Conservation (phyloP, 2,329 filamentous ascomycete genomes). For the Botryotinia convoluta region DNA sequence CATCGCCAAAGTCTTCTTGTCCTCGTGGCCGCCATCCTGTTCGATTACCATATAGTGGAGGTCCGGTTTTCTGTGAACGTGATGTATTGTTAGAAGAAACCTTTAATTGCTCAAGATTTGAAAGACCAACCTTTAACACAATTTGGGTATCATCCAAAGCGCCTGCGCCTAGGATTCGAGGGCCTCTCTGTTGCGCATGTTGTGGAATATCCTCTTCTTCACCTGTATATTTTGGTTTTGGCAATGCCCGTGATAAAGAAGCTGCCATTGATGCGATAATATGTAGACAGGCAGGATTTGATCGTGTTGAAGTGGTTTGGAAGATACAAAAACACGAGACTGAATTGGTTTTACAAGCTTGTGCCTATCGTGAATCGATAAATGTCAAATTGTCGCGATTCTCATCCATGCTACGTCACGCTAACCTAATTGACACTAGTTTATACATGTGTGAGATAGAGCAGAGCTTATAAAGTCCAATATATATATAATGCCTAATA, state of each 20-base stretch:
- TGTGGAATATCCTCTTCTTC: constrained; percentile 78
- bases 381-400: constrained; percentile 22
- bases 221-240: constrained; percentile 86
- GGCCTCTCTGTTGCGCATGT: constrained; percentile 72
- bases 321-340: constrained; percentile 5
- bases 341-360: not conserved
- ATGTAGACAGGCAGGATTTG: constrained; percentile 7
- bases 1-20: constrained; percentile 91
- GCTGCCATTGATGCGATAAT: constrained; percentile 65
- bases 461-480: not conserved
- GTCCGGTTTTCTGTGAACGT: constrained; percentile 64
- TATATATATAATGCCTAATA: not conserved
- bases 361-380: constrained; percentile 16
- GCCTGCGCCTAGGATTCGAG: constrained; percentile 75
- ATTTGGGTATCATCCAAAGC: constrained; percentile 84
- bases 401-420: constrained; percentile 2
- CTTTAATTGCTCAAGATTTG: not conserved
- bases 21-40: constrained; percentile 85
- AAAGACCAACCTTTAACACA: constrained; percentile 62
- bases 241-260: constrained; percentile 75
- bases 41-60: constrained; percentile 84
- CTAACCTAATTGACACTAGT: constrained; percentile 23
- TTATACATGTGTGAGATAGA: not conserved
- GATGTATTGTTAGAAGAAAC: constrained; percentile 29
- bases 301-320: not conserved